phyloP scores from a whole-genome alignment of 371 early-diverging fungal genomes.

The Mucor irregularis region DNA sequence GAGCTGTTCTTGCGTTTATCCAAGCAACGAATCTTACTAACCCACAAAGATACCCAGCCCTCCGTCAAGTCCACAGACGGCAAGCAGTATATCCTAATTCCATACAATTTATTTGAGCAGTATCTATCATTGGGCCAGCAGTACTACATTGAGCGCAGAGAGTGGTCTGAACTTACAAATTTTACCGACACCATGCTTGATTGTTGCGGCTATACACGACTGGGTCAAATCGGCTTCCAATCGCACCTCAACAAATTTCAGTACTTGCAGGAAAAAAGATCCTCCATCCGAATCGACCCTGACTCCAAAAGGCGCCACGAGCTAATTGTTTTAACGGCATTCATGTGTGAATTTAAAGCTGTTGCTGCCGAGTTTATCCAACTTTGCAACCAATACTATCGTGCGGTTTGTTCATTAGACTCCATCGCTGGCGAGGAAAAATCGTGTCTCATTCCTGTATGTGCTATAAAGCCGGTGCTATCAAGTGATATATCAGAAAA shows the following conservation, averaged over 20 bases:
- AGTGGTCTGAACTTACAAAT: conserved; percentile 28
- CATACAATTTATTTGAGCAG: conserved; percentile 36
- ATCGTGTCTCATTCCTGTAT: conserved; percentile 40
- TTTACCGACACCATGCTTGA: conserved; percentile 39
- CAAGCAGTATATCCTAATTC: conserved; percentile 40
- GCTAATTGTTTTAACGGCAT: conserved; percentile 15
- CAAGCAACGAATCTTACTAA: conserved; percentile 36
- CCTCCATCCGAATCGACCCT: conserved; percentile 19
- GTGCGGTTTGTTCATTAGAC: conserved; percentile 33
- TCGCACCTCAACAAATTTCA: conserved; percentile 35
- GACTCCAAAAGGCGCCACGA: conserved; percentile 3
- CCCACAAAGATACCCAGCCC: conserved; percentile 22
- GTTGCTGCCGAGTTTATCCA: conserved; percentile 32
- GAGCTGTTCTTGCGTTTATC: conserved; percentile 38
- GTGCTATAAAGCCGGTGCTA: conserved; percentile 23
- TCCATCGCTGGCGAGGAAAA: conserved; percentile 24
- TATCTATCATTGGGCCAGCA: conserved; percentile 38
- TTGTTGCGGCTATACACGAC: conserved; percentile 34
- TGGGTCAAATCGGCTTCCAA: conserved; percentile 20
- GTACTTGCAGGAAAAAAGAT: conserved; percentile 30
- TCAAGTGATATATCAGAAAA: background rate
- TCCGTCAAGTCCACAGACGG: conserved; percentile 40
- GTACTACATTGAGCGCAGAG: conserved; percentile 30
- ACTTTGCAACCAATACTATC: conserved; percentile 36
- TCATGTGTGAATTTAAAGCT: conserved; percentile 44